phyloP scores from a whole-genome alignment of 495 filamentous ascomycete genomes.

The Penicillium macrosclerotiorum region DNA sequence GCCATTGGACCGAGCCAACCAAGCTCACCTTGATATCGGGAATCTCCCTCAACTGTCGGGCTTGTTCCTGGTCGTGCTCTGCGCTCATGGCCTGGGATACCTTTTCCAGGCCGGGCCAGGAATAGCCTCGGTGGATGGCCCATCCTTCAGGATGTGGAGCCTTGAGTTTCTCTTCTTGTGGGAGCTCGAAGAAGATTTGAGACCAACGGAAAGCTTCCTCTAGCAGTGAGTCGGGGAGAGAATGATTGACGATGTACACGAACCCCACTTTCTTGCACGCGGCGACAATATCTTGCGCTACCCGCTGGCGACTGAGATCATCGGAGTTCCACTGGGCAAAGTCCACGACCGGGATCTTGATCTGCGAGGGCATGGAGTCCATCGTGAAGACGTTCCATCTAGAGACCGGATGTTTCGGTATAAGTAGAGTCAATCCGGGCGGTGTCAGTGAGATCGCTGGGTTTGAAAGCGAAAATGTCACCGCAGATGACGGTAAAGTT shows the following conservation, averaged over 20 bases:
- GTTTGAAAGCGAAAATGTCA: no score
- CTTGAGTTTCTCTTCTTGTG: constrained; percentile 45
- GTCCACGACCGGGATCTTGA: constrained; percentile 53
- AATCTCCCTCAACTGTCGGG: constrained; percentile 31
- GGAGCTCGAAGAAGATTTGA: constrained; percentile 45
- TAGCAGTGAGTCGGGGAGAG: constrained; percentile 41
- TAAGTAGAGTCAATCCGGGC: no score
- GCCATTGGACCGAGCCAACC: neutral
- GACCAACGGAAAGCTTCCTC: constrained; percentile 56
- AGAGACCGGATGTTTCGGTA: neutral
- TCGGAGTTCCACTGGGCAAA: constrained; percentile 44
- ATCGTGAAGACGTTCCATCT: neutral
- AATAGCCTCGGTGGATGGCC: constrained; percentile 62
- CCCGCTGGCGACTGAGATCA: constrained; percentile 30
- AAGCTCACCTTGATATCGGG: constrained; percentile 38
- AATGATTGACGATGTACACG: constrained; percentile 57
- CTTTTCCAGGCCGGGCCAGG: constrained; percentile 63
- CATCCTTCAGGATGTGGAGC: constrained; percentile 62
- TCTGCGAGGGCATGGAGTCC: neutral
- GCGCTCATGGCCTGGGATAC: constrained; percentile 56
- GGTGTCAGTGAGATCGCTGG: no score
- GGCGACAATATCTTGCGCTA: constrained; percentile 48
- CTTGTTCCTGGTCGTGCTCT: constrained; percentile 36
- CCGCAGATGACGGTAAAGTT: no score
- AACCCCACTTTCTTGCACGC: constrained; percentile 60